Base-by-base conservation (phyloP, 495 filamentous ascomycete species). In the Xylaria flabelliformis region DNA sequence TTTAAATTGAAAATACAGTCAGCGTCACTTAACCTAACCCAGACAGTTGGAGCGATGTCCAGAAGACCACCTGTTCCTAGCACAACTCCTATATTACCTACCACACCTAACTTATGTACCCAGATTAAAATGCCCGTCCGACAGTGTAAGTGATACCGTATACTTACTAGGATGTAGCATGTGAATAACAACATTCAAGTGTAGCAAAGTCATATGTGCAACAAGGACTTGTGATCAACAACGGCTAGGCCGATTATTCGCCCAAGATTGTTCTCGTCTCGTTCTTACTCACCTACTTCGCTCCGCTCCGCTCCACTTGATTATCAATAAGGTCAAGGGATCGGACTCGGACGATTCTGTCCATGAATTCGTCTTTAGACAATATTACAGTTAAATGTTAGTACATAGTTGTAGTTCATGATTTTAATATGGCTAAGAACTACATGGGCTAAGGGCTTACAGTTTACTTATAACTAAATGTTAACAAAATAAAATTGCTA, bases 1-100 rank as follows among this genome's bases (percentile, higher is more conserved):
- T n/a, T 12, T 42, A 46, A 5, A 24, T 64, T n/a, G 21, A 26
- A 64, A 39, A 29, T 21, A n/a, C 13, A 17, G 53, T 56, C 26
- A 64, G 26, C 10, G 17, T 46, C 4, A 48, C 41, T 46, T 65
- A 65, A 65, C 63, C 63, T 65, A 65, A 65, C 63, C 63, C 63
- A 65, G 5, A 65, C 3, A 65, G 19, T 44, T 65, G 41, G 39
- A 46, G 42, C 50, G 5, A 36, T 8, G 10, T 21, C n/a, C 24
- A 9, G 41, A 32, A 9, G 41, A 32, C 39, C 24, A 4, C 19
- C 26, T 50, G 24, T 26, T 19, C 39, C 41, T 50, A 46, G 9
- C n/a, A 26, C 26, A 26, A 7, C n/a, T 39, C 15, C n/a, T 39
- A 58, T 59, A 39, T 39, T 59, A 32, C 32, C 32, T 59, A 26